Conservation (phyloP, 2,329 filamentous ascomycete genomes). For the Exserohilum rostratum region DNA sequence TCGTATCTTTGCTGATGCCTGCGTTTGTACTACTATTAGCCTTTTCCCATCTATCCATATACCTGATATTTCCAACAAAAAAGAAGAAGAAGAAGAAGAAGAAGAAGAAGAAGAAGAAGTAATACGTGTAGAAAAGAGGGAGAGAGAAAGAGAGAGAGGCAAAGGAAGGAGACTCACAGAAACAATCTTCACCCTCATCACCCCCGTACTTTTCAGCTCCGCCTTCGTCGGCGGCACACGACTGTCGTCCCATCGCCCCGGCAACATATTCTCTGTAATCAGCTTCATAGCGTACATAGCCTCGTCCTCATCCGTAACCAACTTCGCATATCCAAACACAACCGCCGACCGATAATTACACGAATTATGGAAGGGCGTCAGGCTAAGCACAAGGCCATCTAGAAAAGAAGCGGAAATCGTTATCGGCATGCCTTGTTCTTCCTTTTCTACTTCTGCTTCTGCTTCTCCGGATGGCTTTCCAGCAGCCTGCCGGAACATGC, state of each 20-base stretch:
- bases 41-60: too few species aligned
- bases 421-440: neutral
- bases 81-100: neutral
- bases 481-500: slow-evolving; percentile 61
- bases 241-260: slow-evolving; percentile 38
- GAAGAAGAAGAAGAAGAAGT: neutral
- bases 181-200: slow-evolving; percentile 35
- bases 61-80: neutral
- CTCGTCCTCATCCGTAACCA: slow-evolving; percentile 32
- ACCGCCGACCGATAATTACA: slow-evolving; percentile 46
- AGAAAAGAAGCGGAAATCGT: slow-evolving; percentile 22
- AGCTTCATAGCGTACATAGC: slow-evolving; percentile 36
- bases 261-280: slow-evolving; percentile 45
- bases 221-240: slow-evolving; percentile 38
- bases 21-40: too few species aligned
- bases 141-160: neutral
- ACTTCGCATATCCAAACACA: slow-evolving; percentile 36
- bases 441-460: neutral
- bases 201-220: slow-evolving; percentile 37
- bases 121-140: too few species aligned
- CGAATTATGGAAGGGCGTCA: slow-evolving; percentile 45
- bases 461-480: neutral
- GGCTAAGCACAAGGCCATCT: slow-evolving; percentile 43
- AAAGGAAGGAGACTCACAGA: slow-evolving; percentile 23
- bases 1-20: slow-evolving; percentile 37